Evolutionary conservation across 768 basidiomycete species (phyloP).

Genomic region (Russula brevipes): DNA sequence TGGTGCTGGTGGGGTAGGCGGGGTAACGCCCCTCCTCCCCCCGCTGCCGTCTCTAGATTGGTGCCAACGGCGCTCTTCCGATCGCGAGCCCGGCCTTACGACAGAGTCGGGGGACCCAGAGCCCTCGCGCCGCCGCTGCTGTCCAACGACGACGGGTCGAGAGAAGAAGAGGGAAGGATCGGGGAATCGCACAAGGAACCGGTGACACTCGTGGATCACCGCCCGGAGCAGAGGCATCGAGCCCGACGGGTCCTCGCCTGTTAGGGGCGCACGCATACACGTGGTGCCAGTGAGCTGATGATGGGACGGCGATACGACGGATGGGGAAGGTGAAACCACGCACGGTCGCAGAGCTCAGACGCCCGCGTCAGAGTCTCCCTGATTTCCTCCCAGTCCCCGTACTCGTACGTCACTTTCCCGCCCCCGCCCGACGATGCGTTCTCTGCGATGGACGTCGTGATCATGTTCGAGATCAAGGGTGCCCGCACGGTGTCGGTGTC

Average conservation of each 20-base stretch:
- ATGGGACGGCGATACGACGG: conserved; percentile 4
- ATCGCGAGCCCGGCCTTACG: neutral
- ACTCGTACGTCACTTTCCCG: conserved; percentile 11
- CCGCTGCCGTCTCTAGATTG: neutral
- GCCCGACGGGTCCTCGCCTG: conserved; percentile 40
- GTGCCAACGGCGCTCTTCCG: neutral
- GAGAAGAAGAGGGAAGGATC: conserved; percentile 51
- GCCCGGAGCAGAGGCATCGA: conserved; percentile 54
- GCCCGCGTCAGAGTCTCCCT: conserved; percentile 58
- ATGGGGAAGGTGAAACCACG: conserved; percentile 24
- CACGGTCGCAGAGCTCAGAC: conserved; percentile 55
- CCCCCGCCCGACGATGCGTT: neutral
- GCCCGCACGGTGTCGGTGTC: neutral
- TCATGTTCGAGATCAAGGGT: conserved; percentile 7
- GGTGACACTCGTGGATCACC: conserved; percentile 63
- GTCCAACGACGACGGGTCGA: conserved; percentile 4
- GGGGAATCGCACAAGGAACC: conserved; percentile 49
- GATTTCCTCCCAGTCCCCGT: conserved; percentile 58
- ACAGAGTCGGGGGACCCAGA: neutral
- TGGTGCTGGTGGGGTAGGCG: neutral
- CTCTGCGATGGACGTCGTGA: conserved; percentile 23
- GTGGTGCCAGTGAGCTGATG: neutral
- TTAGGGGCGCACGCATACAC: neutral
- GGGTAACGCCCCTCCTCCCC: neutral
- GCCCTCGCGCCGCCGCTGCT: neutral